Percentiles rank a stretch among this genome's conserved stretches.
These are phyloP conservation scores for Pezicula radicicola DNA, from an alignment of 2,329 filamentous ascomycete species.

Conservation along the genomic window DNA sequence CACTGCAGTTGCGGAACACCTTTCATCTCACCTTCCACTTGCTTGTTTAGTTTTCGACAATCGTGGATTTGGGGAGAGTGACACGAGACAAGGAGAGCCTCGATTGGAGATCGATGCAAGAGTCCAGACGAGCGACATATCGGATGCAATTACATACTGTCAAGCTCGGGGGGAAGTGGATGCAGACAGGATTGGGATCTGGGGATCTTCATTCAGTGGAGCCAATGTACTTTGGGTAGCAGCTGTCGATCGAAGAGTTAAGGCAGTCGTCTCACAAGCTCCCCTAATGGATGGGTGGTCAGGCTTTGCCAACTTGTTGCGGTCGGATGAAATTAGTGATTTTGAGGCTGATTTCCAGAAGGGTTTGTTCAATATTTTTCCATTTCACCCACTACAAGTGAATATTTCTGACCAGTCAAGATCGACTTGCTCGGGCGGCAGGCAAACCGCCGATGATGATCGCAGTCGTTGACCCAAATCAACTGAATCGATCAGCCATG, in stretches of 20 bases:
- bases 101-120: slow-evolving; percentile 29
- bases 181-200: slow-evolving; percentile 30
- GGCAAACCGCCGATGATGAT: slow-evolving; percentile 28
- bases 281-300: too few species aligned
- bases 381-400: slow-evolving; percentile 12
- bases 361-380: slow-evolving; percentile 11
- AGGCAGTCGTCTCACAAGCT: slow-evolving; percentile 35
- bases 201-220: slow-evolving; percentile 34
- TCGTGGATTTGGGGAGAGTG: slow-evolving; percentile 30
- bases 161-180: slow-evolving; percentile 28
- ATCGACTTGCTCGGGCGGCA: slow-evolving; percentile 27
- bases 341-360: slow-evolving; percentile 12
- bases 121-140: slow-evolving; percentile 30
- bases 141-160: slow-evolving; percentile 36
- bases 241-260: slow-evolving; percentile 36
- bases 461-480: slow-evolving; percentile 25
- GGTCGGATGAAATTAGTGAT: slow-evolving; percentile 20
- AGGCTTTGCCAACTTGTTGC: slow-evolving; percentile 29
- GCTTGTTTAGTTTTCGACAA: slow-evolving; percentile 32
- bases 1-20: slow-evolving; percentile 20
- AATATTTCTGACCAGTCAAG: slow-evolving; percentile 19
- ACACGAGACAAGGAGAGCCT: slow-evolving; percentile 24
- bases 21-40: slow-evolving; percentile 19
- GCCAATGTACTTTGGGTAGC: slow-evolving; percentile 36
- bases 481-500: slow-evolving; percentile 24